Evolutionary conservation across 768 basidiomycete species (phyloP).

Genomic region (Phlegmacium glaucopus): DNA sequence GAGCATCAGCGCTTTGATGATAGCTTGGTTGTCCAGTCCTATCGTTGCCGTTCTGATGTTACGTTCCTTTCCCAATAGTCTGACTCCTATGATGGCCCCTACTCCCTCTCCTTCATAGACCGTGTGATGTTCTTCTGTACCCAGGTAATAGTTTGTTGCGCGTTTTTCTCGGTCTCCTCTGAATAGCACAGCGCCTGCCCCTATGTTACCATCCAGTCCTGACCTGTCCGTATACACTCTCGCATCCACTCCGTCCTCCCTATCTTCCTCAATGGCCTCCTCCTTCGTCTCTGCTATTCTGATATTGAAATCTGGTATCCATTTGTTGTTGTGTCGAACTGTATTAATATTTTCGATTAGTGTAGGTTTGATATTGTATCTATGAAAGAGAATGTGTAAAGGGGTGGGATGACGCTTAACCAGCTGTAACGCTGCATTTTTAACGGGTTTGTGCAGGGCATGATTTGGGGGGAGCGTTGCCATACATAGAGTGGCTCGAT

Average conservation of each 20-base stretch:
- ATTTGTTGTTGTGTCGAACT: background rate
- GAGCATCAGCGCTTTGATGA: background rate
- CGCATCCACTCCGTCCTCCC: background rate
- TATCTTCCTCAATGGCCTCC: background rate
- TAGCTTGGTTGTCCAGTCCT: conserved; percentile 4
- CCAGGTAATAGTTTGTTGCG: conserved; percentile 1
- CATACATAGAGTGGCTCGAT: background rate
- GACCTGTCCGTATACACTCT: conserved; percentile 17
- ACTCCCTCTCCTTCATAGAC: conserved; percentile 11
- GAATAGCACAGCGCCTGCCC: conserved; percentile 4
- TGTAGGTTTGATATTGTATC: background rate
- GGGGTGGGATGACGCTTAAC: background rate
- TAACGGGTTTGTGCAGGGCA: background rate
- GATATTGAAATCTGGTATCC: background rate
- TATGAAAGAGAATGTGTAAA: background rate
- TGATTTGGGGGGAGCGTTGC: background rate
- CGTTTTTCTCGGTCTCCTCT: background rate
- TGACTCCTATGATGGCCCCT: conserved; percentile 5
- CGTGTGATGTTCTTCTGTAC: conserved; percentile 2
- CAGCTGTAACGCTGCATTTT: background rate
- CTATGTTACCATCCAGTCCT: conserved; percentile 4
- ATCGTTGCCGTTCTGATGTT: background rate
- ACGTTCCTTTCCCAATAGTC: background rate
- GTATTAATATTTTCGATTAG: background rate
- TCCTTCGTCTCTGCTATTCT: background rate